Conservation (phyloP, 495 filamentous ascomycete genomes). For the Neurospora africana region DNA sequence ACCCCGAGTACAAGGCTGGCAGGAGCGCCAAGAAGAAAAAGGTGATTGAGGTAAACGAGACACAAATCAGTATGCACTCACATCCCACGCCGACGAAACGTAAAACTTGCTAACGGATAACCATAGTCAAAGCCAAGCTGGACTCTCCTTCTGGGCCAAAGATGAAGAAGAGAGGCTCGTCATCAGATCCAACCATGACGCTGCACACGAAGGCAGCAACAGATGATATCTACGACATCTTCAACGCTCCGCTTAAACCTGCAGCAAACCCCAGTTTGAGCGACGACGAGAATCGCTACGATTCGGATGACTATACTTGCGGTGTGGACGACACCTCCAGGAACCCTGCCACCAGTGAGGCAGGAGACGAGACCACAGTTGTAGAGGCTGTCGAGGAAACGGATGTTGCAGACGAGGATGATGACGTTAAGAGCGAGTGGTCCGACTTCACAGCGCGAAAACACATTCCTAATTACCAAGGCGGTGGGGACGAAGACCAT, state of each 20-base stretch:
- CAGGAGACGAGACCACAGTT: conserved; percentile 22
- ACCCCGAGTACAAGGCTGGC: conserved; percentile 18
- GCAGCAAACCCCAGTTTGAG: conserved; percentile 35
- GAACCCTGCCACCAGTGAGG: conserved; percentile 42
- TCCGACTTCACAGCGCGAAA: conserved; percentile 72
- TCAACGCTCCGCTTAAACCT: conserved; percentile 75
- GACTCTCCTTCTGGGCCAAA: conserved; percentile 77
- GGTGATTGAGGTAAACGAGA: conserved; percentile 67
- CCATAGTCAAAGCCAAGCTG: conserved; percentile 77
- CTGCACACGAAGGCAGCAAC: conserved; percentile 90
- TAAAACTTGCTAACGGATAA: conserved; percentile 7
- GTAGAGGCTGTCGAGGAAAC: conserved; percentile 16
- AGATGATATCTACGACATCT: conserved; percentile 93
- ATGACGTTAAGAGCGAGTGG: conserved; percentile 59
- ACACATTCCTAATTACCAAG: conserved; percentile 49
- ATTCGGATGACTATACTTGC: conserved; percentile 70
- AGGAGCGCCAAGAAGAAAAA: conserved; percentile 49
- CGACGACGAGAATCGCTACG: conserved; percentile 55
- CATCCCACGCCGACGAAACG: not conserved
- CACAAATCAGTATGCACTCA: conserved; percentile 62
- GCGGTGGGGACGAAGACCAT: conserved; percentile 11
- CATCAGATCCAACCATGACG: conserved; percentile 84
- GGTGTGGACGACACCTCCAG: conserved; percentile 65
- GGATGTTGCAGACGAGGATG: conserved; percentile 54
- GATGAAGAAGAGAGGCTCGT: conserved; percentile 51